Conservation (phyloP, 805 yeast genomes). For the Komagataella phaffii region DNA sequence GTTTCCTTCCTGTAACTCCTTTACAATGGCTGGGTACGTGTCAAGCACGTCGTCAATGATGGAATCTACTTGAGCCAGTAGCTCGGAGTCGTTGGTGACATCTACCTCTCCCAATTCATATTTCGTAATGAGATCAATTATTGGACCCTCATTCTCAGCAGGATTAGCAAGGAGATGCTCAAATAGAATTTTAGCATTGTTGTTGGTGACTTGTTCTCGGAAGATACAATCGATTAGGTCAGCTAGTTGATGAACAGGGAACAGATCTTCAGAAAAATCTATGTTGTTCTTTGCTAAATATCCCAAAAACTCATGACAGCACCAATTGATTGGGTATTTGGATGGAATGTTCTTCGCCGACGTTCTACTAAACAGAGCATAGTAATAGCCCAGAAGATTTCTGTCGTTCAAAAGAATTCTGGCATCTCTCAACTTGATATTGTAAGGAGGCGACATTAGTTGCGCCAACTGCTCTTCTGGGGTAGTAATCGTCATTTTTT, state of each 20-base stretch:
- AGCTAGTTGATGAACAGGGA: conserved; percentile 31
- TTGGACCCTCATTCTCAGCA: conserved; percentile 16
- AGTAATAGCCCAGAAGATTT: conserved; percentile 37
- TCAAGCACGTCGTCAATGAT: conserved; percentile 22
- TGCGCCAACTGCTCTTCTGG: conserved; percentile 45
- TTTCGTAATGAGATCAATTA: conserved; percentile 36
- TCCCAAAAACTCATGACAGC: conserved; percentile 72
- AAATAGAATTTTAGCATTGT: conserved; percentile 56
- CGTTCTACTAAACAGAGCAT: conserved; percentile 21
- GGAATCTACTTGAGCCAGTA: conserved; percentile 3
- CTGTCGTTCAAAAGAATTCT: conserved; percentile 44
- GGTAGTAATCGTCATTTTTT: conserved; percentile 31
- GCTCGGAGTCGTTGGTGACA: conserved; percentile 6
- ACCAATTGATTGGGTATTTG: conserved; percentile 57
- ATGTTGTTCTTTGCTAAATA: conserved; percentile 38
- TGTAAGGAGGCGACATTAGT: conserved; percentile 35
- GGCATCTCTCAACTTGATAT: conserved; percentile 62
- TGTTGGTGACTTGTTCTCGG: conserved; percentile 35
- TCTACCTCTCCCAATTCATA: conserved; percentile 29
- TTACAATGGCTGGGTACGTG: conserved; percentile 39
- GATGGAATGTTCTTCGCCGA: conserved; percentile 10
- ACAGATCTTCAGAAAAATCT: conserved; percentile 15
- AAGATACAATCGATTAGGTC: conserved; percentile 42
- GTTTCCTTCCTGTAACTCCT: conserved; percentile 42
- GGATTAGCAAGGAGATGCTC: conserved; percentile 43